Base-by-base conservation (phyloP, 805 yeast species). In the Lipomyces starkeyi region DNA sequence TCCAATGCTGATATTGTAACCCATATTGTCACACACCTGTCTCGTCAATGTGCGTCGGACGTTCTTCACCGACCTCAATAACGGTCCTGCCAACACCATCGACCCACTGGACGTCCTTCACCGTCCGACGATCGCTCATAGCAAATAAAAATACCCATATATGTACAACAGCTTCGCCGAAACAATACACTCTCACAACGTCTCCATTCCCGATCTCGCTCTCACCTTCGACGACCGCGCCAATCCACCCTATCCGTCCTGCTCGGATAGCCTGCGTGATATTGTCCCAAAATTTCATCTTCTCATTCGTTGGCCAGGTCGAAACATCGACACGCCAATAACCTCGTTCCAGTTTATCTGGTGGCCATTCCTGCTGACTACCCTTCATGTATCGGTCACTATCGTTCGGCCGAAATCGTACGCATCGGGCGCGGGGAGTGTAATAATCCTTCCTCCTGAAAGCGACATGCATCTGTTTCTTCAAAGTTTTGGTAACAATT, bases 141-240 rank as follows among this genome's bases (percentile, higher is more conserved):
- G 61, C 58, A 32, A 61, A 58, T 56, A 67, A 43, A 56, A 67
- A 58, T 20, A 64, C 65, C 68, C 70, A 67, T 11, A 64, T 64
- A 59, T 67, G 68, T 47, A 61, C 59, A 57, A 64, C 63, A 14
- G 68, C 70, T 34, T 22, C 61, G 20, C 70, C 68, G 22, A 67
- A 67, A 40, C 70, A 67, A 34, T 67, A 67, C 13, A 67, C 20
- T 54, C 65, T 34, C 20, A 67, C 58, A 22, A 61, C 29, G 17
- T 67, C 65, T 1, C 61, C 63, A 25, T 56, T 22, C 32, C 61
- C 35, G 54, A 5, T 25, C 34, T 25, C 22, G 47, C 29, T 20
- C 17, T 11, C 27, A 8, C 52, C 62, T 17, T 67, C 68, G 7
- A 63, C 22, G 4, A 53, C 58, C 32, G 58, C 47, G 14, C 65